Base-by-base conservation (phyloP, 805 yeast genomes). In the Ogataea corticis region DNA sequence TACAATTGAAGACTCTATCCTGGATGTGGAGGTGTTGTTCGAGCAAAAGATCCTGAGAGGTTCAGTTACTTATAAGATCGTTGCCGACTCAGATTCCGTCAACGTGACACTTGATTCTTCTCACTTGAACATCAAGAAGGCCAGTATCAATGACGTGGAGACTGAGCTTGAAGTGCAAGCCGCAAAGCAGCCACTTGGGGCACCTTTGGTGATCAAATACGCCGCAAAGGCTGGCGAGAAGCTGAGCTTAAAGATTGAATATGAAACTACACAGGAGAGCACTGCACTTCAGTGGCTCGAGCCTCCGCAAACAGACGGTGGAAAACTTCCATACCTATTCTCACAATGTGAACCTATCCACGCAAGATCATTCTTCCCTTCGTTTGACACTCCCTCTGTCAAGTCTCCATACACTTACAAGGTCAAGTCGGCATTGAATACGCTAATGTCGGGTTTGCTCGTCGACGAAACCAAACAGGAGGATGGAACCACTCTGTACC, bases 341-440 rank as follows among this genome's bases (percentile, higher is more conserved):
- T 87, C 96, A 10, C 97, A 90, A 67, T 79, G 95, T 61, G 96
- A 90, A 69, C 90, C 96, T 30, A 89, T 87, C 52, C 96, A 90
- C 60, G 94, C 96, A 6, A 76, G 97, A 58, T 79, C 92, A 13
- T 73, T 89, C 59, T 83, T 86, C 69, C 97, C 97, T 7, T 86
- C 89, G 57, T 90, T 90, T 61, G 97, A 90, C 65, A 89, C 97
- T 0, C 96, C 97, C 1, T 76, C 92, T 0, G 75, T 89, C 25
- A 90, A 90, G 63, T 76, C 90, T 1, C 72, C 83, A 0, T 86
- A 74, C 58, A 63, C 68, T 14, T 81, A 83, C 51, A 69, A 68
- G 18, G 80, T 86, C 42, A 73, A 65, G 33, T 86, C 96, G 2
- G 75, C 80, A 13, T 72, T 77, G 44, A 86, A 86, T n/a, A 79